Conservation (phyloP, 305 asterid species). For the Rubia peregrina region DNA sequence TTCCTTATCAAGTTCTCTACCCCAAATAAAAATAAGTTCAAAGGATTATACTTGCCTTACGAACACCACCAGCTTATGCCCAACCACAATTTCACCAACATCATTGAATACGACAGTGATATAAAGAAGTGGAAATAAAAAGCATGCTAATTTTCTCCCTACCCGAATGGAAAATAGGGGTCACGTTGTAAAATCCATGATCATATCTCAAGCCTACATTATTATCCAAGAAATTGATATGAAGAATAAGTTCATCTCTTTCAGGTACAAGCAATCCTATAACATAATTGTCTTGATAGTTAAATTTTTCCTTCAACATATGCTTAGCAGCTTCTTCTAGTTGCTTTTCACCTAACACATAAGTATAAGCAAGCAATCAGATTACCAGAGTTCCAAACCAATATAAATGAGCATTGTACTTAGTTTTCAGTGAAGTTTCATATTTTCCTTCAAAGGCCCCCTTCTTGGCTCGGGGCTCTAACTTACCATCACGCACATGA, state of each 20-base stretch:
- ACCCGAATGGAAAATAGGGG: too few species aligned
- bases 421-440: too few species aligned
- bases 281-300: slow-evolving; percentile 31
- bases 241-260: slow-evolving; percentile 25
- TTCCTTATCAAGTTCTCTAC: neutral
- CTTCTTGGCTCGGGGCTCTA: too few species aligned
- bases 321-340: slow-evolving; percentile 18
- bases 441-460: too few species aligned
- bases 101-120: slow-evolving; percentile 83
- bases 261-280: slow-evolving; percentile 34
- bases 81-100: slow-evolving; percentile 97
- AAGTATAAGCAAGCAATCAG: slow-evolving; percentile 19
- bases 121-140: slow-evolving; percentile 37
- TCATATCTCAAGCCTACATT: slow-evolving; percentile 23
- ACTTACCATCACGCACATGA: too few species aligned
- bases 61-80: slow-evolving; percentile 91
- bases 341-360: slow-evolving; percentile 20
- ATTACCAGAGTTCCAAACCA: too few species aligned
- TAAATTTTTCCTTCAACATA: slow-evolving; percentile 48
- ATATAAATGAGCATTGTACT: too few species aligned
- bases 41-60: slow-evolving; percentile 52
- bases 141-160: slow-evolving; percentile 6
- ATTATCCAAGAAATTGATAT: slow-evolving; percentile 38
- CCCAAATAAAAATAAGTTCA: neutral
- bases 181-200: slow-evolving; percentile 12